These are phyloP conservation scores for Neurospora sp. DNA, from an alignment of 495 filamentous ascomycete species.

Conservation along the genomic window DNA sequence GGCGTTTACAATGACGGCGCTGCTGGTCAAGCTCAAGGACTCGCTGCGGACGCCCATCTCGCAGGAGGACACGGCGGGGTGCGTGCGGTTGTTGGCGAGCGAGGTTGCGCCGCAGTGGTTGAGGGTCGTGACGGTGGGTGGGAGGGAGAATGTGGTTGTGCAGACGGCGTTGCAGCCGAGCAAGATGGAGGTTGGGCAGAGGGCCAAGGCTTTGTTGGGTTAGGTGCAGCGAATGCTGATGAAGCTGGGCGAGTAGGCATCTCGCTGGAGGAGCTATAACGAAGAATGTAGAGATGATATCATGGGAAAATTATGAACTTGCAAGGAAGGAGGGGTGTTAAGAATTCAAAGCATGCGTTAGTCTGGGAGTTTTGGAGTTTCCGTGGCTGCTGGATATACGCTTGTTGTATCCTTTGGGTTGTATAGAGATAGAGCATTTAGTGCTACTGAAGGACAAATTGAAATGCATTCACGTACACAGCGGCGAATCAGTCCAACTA, in stretches of 20 bases:
- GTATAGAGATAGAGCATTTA: not conserved
- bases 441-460: not conserved
- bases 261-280: not conserved
- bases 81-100: slow-evolving; percentile 43
- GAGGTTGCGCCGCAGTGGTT: slow-evolving; percentile 59
- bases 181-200: slow-evolving; percentile 31
- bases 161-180: slow-evolving; percentile 32
- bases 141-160: slow-evolving; percentile 48
- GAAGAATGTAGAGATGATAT: not conserved
- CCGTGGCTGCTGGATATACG: not conserved
- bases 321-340: not conserved
- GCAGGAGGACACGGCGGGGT: slow-evolving; percentile 44
- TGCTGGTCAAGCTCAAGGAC: slow-evolving; percentile 48
- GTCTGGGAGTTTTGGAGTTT: not conserved
- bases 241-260: not conserved
- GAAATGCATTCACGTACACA: not conserved
- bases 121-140: slow-evolving; percentile 42
- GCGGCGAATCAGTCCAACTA: not conserved
- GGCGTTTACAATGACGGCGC: slow-evolving; percentile 50
- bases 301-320: not conserved
- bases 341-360: not conserved
- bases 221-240: not conserved
- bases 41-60: slow-evolving; percentile 52
- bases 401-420: not conserved
- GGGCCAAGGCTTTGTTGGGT: slow-evolving; percentile 29